Evolutionary conservation across 345 rosid genomes (phyloP).

Genomic region (Microcos paniculata): DNA sequence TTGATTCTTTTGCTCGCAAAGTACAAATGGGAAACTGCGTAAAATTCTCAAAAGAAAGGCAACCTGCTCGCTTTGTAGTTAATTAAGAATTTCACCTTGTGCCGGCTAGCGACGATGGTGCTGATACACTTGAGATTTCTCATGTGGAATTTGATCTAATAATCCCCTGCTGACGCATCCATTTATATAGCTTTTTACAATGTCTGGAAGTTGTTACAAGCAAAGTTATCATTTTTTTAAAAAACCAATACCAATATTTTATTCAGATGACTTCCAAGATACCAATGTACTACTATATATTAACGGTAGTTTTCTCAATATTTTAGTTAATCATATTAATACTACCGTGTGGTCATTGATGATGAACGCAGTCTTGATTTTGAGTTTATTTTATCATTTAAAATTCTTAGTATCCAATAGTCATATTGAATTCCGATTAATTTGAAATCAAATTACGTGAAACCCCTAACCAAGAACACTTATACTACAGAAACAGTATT

Average conservation of each 20-base stretch:
- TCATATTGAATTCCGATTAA: no score
- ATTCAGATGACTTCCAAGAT: no score
- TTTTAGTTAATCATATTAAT: neutral
- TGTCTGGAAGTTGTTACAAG: neutral
- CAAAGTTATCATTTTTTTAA: neutral
- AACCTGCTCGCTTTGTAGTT: neutral
- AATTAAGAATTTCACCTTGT: neutral
- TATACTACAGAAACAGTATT: no score
- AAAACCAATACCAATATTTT: neutral
- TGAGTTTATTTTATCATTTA: no score
- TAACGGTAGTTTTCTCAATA: neutral
- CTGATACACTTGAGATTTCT: neutral
- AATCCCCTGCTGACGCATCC: neutral
- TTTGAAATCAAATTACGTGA: no score
- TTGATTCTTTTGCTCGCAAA: conserved; percentile 12
- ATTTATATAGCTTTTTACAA: neutral
- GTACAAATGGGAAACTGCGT: conserved; percentile 1
- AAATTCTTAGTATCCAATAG: no score
- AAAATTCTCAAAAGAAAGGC: neutral
- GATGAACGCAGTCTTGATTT: no score
- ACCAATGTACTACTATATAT: no score
- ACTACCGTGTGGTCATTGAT: neutral
- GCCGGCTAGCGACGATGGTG: neutral
- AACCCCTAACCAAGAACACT: no score
- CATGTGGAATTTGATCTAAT: neutral